phyloP scores from a whole-genome alignment of 305 asterid species.

The Solanum hybrid region DNA sequence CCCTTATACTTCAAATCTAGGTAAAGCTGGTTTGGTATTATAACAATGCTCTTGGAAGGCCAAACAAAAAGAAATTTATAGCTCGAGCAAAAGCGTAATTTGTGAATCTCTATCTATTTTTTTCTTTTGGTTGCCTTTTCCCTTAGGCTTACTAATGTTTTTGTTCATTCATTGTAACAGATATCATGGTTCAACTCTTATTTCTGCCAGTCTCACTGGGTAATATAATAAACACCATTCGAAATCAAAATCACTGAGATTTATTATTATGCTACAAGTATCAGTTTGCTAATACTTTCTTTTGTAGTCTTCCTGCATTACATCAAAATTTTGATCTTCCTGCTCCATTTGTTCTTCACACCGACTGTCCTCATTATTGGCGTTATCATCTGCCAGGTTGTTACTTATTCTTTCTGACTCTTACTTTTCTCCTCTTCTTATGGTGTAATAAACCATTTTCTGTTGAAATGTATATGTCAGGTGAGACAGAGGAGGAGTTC shows the following conservation, averaged over 20 bases:
- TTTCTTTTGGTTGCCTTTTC: neutral
- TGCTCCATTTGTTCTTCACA: conserved; percentile 70
- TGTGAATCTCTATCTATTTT: neutral
- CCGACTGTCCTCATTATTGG: conserved; percentile 98
- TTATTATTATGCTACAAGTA: neutral
- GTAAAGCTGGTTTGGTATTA: conserved; percentile 96
- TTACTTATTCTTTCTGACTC: neutral
- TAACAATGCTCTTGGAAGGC: conserved; percentile 94
- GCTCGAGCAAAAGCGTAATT: conserved; percentile 83
- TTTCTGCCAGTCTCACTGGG: conserved; percentile 96
- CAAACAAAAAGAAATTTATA: conserved; percentile 87
- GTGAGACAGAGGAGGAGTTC: conserved; percentile 90
- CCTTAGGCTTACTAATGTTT: neutral
- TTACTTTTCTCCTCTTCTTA: neutral
- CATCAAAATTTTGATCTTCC: conserved; percentile 89
- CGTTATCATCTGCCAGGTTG: conserved; percentile 85
- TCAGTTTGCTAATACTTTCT: neutral
- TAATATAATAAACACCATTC: conserved; percentile 7
- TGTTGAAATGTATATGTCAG: conserved; percentile 23
- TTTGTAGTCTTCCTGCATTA: conserved; percentile 68
- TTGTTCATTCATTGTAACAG: conserved; percentile 28
- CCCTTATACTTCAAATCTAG: conserved; percentile 25
- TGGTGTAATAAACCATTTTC: neutral
- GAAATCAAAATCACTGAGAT: neutral
- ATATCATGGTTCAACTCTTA: conserved; percentile 91